phyloP scores from a whole-genome alignment of 2,329 filamentous ascomycete genomes.

The Paraconiothyrium brasiliense region DNA sequence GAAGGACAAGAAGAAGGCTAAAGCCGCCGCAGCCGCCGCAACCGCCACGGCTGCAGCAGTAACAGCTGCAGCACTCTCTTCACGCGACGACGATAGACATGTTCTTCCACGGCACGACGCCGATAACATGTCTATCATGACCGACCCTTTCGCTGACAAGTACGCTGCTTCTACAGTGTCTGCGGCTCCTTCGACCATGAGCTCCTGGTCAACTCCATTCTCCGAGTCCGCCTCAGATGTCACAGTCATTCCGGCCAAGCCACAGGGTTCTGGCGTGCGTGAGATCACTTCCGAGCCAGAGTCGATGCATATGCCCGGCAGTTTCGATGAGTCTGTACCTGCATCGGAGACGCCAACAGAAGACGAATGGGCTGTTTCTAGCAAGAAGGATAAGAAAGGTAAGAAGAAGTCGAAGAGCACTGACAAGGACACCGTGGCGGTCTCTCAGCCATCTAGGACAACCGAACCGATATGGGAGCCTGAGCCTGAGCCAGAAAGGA shows the following conservation, averaged over 20 bases:
- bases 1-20: constrained; percentile 43
- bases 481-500: constrained; percentile 2
- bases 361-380: constrained; percentile 26
- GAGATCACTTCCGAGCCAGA: constrained; percentile 63
- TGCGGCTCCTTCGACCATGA: constrained; percentile 32
- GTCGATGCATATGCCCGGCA: constrained; percentile 69
- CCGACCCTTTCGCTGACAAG: constrained; percentile 41
- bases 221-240: constrained; percentile 55
- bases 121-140: constrained; percentile 32
- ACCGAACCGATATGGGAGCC: neutral
- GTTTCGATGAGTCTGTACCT: constrained; percentile 60
- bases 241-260: constrained; percentile 38
- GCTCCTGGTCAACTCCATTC: constrained; percentile 51
- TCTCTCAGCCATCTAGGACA: constrained; percentile 1
- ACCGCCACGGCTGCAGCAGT: constrained; percentile 28
- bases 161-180: constrained; percentile 30
- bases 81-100: constrained; percentile 26
- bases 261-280: constrained; percentile 48
- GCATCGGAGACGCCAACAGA: constrained; percentile 40
- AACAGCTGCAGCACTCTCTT: constrained; percentile 28
- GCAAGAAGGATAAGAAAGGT: constrained; percentile 38
- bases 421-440: constrained; percentile 6
- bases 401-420: constrained; percentile 20
- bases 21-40: constrained; percentile 30
- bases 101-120: constrained; percentile 31